Evolutionary conservation across 129 eudicot genomes (phyloP), one percentile per base, ranked within the genome.

Genomic region (Lactuca saligna): DNA sequence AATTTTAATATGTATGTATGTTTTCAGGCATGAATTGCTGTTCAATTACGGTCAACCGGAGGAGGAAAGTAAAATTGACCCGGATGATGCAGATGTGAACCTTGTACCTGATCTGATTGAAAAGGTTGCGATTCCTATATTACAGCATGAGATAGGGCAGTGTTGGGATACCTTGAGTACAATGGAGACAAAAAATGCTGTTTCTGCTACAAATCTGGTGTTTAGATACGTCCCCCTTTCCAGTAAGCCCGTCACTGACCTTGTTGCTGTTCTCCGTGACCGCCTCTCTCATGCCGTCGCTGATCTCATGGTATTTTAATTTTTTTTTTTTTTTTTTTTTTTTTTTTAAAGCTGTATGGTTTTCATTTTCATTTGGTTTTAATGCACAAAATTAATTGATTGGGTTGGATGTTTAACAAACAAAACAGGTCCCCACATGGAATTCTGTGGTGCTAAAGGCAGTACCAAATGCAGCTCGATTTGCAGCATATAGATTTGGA

Each of bases 81-180:
- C 70, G 20, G 83, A 82, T 16, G 97, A 89, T 75, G 82, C 83
- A 46, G 96, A 84, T 78, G 86, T 76, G 31, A 81, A 93, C 77
- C 87, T 93, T 6, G 75, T 93, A 69, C 99, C 99, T 34, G 84
- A 84, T 75, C 62, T 93, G 70, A 95, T 93, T 71, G 97, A 85
- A 56, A 89, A 85, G 81, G 81, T 89, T 75, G 97, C 99, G 3
- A 54, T 93, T 82, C 99, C 99, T 48, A 84, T 89, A 56, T 68
- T 93, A 66, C 92, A 78, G 59, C 88, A 89, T 34, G 93, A 85
- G 66, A 75, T 93, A 72, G 82, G 82, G 69, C 75, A 70, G 39
- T 89, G 99, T 65, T 93, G 99, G 99, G 97, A 93, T 68, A 71
- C 83, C 69, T 81, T 94, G 74, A 94, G 99, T 55, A 82, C 90